Conservation (phyloP, 2,329 filamentous ascomycete species). For the Penicillium thymicola region DNA sequence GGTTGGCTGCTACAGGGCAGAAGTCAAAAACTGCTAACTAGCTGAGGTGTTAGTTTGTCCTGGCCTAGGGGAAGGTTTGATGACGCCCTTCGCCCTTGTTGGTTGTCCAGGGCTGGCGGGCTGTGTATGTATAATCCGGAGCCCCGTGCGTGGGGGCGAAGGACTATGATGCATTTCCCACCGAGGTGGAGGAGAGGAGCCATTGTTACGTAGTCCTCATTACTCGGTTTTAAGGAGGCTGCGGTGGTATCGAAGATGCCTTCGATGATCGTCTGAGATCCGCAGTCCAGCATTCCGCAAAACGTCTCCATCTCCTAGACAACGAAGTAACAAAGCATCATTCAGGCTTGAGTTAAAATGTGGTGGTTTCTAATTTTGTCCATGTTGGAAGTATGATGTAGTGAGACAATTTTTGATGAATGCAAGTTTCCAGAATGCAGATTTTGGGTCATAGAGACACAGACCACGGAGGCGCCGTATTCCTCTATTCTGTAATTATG, state of each 20-base stretch:
- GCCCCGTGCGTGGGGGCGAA: not conserved
- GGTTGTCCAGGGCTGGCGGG: not conserved
- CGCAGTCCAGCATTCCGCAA: conserved; percentile 5
- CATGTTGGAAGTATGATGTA: not conserved
- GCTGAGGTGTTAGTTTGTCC: not conserved
- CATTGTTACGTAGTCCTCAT: not conserved
- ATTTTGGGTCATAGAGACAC: not conserved
- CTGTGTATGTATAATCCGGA: too few species aligned
- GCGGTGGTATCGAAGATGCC: conserved; percentile 4
- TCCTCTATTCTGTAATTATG: not conserved
- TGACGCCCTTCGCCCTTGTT: not conserved
- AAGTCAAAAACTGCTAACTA: not conserved
- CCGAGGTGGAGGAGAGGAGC: not conserved
- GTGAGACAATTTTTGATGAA: not conserved
- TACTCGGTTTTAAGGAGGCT: not conserved
- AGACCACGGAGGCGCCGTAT: not conserved
- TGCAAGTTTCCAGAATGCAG: not conserved
- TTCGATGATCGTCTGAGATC: not conserved
- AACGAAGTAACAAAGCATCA: not conserved
- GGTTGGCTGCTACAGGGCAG: not conserved
- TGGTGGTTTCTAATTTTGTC: not conserved
- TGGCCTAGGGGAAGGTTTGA: not conserved
- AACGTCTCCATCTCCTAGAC: not conserved
- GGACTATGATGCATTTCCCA: not conserved
- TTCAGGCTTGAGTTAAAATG: not conserved